A percentile compares a stretch with the other conserved stretches of the same genome.
Conservation (phyloP, 352 stramenopile genomes). For the Globisporangium irregulare region DNA sequence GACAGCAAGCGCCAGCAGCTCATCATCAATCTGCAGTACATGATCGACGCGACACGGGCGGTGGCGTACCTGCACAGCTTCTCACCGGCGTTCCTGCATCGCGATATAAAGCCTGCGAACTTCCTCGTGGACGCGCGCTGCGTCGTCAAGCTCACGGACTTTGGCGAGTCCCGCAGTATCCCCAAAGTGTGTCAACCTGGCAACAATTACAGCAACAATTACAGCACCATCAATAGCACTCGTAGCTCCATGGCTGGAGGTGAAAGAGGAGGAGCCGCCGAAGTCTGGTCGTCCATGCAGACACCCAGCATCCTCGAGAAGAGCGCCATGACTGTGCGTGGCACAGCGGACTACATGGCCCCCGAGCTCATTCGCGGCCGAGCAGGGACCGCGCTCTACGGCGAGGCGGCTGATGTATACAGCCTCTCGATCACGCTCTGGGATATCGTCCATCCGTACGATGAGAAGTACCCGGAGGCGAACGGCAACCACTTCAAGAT, state of each 20-base stretch:
- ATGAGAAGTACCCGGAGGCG: constrained; percentile 60
- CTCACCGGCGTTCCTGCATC: constrained; percentile 64
- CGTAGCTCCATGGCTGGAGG: not conserved
- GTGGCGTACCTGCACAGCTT: constrained; percentile 76
- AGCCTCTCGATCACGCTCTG: constrained; percentile 75
- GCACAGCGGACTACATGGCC: constrained; percentile 82
- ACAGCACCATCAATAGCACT: constrained; percentile 15
- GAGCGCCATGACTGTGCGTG: constrained; percentile 62
- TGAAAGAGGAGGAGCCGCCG: not conserved
- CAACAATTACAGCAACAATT: constrained; percentile 24
- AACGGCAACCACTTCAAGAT: constrained; percentile 65
- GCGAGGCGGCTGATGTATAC: constrained; percentile 70
- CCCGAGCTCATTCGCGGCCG: constrained; percentile 77
- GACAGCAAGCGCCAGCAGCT: constrained; percentile 26
- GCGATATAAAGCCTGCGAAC: constrained; percentile 69
- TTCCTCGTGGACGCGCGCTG: constrained; percentile 52
- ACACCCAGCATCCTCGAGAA: not conserved
- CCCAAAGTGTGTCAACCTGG: constrained; percentile 32
- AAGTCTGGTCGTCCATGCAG: constrained; percentile 12
- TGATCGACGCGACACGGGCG: constrained; percentile 60
- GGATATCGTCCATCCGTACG: constrained; percentile 64
- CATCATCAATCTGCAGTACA: constrained; percentile 55
- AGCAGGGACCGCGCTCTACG: constrained; percentile 61
- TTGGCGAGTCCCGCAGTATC: constrained; percentile 42
- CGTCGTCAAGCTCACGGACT: constrained; percentile 66